phyloP scores from a whole-genome alignment of 371 early-diverging fungal species.

The Mortierella sp. region DNA sequence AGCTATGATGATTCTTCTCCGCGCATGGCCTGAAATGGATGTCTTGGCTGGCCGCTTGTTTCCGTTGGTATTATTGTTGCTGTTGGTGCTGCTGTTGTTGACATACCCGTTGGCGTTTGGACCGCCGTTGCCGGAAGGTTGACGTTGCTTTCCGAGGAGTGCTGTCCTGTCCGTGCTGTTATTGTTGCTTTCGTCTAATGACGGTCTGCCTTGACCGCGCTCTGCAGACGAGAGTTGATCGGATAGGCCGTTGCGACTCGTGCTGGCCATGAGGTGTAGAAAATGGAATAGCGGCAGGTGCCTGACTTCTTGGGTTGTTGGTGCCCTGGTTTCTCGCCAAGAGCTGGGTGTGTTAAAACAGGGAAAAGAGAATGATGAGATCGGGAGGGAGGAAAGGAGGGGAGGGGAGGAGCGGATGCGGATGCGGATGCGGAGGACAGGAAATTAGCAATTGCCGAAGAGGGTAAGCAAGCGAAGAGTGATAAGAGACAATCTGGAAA shows the following conservation, averaged over 20 bases:
- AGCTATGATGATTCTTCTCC: slow-evolving; percentile 34
- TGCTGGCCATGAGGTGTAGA: slow-evolving; percentile 12
- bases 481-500: too few relatives aligned
- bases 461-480: too few relatives aligned
- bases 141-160: slow-evolving; percentile 21
- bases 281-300: background rate
- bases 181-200: slow-evolving; percentile 7
- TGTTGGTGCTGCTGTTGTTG: slow-evolving; percentile 3
- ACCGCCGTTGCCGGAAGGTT: slow-evolving; percentile 2
- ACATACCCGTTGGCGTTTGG: slow-evolving; percentile 20
- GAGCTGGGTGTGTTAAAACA: too few relatives aligned
- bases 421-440: too few relatives aligned
- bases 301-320: background rate
- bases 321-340: too few relatives aligned
- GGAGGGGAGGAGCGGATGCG: too few relatives aligned
- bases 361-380: too few relatives aligned
- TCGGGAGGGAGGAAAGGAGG: too few relatives aligned
- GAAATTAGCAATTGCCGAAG: too few relatives aligned
- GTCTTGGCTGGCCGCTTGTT: slow-evolving; percentile 16
- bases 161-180: slow-evolving; percentile 17
- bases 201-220: slow-evolving; percentile 23
- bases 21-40: slow-evolving; percentile 16
- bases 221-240: slow-evolving; percentile 51
- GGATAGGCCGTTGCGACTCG: slow-evolving; percentile 7
- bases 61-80: slow-evolving; percentile 2